These are phyloP conservation scores for Kodamaea hsintzibuensis DNA, from an alignment of 805 yeast genomes.

Conservation along the genomic window DNA sequence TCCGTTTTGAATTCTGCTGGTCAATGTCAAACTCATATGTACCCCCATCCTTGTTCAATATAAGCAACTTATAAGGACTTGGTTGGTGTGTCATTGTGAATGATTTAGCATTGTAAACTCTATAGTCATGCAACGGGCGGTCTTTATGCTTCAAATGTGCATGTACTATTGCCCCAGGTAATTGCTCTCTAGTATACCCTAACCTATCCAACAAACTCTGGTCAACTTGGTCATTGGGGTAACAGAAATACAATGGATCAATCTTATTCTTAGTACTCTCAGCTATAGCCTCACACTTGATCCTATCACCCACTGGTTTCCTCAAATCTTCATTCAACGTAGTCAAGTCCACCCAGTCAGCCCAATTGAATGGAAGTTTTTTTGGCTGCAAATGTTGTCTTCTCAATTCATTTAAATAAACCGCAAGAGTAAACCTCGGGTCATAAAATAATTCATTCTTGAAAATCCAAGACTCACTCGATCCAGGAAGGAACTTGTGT, in stretches of 20 bases:
- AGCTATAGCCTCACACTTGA: conserved; percentile 18
- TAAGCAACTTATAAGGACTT: conserved; percentile 24
- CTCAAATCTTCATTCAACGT: conserved; percentile 19
- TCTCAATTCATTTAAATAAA: conserved; percentile 19
- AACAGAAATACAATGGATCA: neutral
- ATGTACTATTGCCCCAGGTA: conserved; percentile 29
- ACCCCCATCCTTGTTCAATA: conserved; percentile 14
- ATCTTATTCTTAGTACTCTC: neutral
- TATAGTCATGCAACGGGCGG: conserved; percentile 18
- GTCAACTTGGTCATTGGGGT: neutral
- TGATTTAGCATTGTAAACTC: conserved; percentile 21
- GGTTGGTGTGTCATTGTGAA: conserved; percentile 19
- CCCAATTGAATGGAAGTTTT: conserved; percentile 31
- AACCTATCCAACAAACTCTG: conserved; percentile 11
- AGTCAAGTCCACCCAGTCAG: conserved; percentile 29
- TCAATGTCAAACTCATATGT: neutral
- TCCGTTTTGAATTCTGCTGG: conserved; percentile 17
- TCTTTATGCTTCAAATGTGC: conserved; percentile 23
- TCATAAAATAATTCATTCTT: conserved; percentile 20
- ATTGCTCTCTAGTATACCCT: conserved; percentile 26
- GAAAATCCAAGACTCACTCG: conserved; percentile 21
- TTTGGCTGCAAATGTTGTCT: conserved; percentile 1
- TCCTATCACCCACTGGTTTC: conserved; percentile 17
- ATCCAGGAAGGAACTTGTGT: conserved; percentile 14
- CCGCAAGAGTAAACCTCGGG: conserved; percentile 11